Base-by-base conservation (phyloP, 2,329 filamentous ascomycete species). In the Lachnellula occidentalis region DNA sequence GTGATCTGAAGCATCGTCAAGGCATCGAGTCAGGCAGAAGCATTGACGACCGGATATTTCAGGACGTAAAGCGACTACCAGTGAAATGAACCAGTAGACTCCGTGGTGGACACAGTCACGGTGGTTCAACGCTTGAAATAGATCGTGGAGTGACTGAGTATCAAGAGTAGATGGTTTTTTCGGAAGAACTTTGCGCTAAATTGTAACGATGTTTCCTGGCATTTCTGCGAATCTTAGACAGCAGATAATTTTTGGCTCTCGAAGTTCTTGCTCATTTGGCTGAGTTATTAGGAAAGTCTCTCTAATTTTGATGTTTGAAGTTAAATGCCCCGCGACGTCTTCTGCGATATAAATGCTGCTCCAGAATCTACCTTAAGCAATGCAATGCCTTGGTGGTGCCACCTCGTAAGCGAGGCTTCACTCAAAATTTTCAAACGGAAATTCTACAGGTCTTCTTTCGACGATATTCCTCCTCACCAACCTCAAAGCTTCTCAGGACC, bases 1-100 rank as follows among this genome's bases (percentile, higher is more conserved):
- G 34, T 55, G 34, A 60, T 53, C 53, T 61, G 57, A 51, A 58
- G 51, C 64, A 66, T 67, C 12, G 50, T 61, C 42, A 52, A 36
- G 14, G 57, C 56, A 57, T 56, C 45, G 7, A 36, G 46, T 48
- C 7, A 50, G 50, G 45, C 36, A 36, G 53, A 31, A 39, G 41
- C 21, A 31, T 42, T 31, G 47, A 52, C 24, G 24, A 31, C 8
- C 8, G 27, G 9, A 9, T 31, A 11, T 11, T 31, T 31, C 27
- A 31, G 27, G 27, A 9, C 27, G 27, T 11, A 31, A 9, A 31
- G 8, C 11, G 8, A 31, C 9, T 31, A 11, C 9, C 27, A 31
- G 27, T 11, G 11, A 11, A 2, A 31, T 11, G 9, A 31, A 11
- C 2, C 27, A 31, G 27, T 31, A 31, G 11, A 31, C 27, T 1